Conservation (phyloP, 1,139 yeast species). For the Saccharomyces hybrid region DNA sequence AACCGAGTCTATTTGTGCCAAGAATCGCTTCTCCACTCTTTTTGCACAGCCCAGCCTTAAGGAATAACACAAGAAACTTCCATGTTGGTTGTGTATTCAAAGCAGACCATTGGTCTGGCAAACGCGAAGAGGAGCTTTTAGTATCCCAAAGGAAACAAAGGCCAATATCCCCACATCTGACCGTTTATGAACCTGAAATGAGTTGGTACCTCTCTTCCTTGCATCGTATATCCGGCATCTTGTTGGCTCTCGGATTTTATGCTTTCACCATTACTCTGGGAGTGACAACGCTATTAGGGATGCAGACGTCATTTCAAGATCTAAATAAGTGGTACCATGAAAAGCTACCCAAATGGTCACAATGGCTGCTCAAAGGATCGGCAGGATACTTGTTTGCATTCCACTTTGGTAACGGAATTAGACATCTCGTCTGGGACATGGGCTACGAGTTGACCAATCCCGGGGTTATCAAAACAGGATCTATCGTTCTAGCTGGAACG, state of each 20-base stretch:
- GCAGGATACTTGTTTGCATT: constrained; percentile 79
- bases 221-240: constrained; percentile 86
- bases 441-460: constrained; percentile 65
- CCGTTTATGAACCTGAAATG: constrained; percentile 83
- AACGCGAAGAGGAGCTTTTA: constrained; percentile 60
- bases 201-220: constrained; percentile 72
- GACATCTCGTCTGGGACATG: constrained; percentile 90
- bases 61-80: no score
- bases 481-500: constrained; percentile 62
- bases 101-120: constrained; percentile 47
- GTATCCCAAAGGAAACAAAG: constrained; percentile 78
- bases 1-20: no score
- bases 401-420: constrained; percentile 78
- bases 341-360: constrained; percentile 54
- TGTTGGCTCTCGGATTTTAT: constrained; percentile 71
- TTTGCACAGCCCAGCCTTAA: no score
- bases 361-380: constrained; percentile 57
- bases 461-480: constrained; percentile 87
- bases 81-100: no score
- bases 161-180: constrained; percentile 86
- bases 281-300: constrained; percentile 54
- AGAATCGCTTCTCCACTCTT: no score
- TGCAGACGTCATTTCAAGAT: constrained; percentile 55
- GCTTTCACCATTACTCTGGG: constrained; percentile 72
- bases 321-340: constrained; percentile 43